Conservation (phyloP, 2,329 filamentous ascomycete species). For the Fusarium chuoi region DNA sequence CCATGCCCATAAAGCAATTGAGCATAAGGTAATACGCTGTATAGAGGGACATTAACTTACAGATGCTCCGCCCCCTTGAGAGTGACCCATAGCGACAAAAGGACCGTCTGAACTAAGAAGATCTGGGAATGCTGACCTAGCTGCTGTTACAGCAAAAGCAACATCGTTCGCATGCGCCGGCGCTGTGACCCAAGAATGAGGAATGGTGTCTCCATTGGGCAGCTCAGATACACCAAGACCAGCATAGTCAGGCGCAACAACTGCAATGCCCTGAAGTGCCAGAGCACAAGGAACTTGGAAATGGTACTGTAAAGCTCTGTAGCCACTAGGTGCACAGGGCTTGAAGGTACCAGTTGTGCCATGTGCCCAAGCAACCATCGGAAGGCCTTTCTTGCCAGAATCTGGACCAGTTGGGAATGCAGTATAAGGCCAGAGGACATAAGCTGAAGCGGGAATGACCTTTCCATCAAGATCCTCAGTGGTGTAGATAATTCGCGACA, state of each 20-base stretch:
- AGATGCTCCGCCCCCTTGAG: neutral
- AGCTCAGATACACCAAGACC: slow-evolving; percentile 23
- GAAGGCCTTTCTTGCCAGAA: neutral
- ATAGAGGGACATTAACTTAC: neutral
- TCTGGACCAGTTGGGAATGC: neutral
- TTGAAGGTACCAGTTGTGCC: slow-evolving; percentile 22
- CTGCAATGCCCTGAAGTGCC: slow-evolving; percentile 27
- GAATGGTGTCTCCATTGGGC: slow-evolving; percentile 15
- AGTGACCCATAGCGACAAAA: slow-evolving; percentile 3
- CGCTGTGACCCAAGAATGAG: slow-evolving; percentile 17
- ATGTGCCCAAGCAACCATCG: neutral
- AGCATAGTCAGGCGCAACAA: slow-evolving; percentile 28
- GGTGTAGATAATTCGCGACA: slow-evolving; percentile 29
- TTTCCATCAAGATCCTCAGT: slow-evolving; percentile 17
- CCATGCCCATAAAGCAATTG: neutral
- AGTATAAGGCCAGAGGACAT: neutral
- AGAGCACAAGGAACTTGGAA: slow-evolving; percentile 28
- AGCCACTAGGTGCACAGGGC: slow-evolving; percentile 25
- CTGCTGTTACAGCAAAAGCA: slow-evolving; percentile 21
- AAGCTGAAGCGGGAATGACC: slow-evolving; percentile 15
- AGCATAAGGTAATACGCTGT: rapidly evolving
- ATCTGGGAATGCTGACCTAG: slow-evolving; percentile 15
- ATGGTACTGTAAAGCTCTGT: slow-evolving; percentile 27
- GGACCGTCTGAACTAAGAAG: neutral
- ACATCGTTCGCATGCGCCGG: slow-evolving; percentile 32